Percentiles rank a stretch among this genome's conserved stretches.
These are phyloP conservation scores for Gentiana dahurica DNA, from an alignment of 257 asterid genomes.

Conservation along the genomic window DNA sequence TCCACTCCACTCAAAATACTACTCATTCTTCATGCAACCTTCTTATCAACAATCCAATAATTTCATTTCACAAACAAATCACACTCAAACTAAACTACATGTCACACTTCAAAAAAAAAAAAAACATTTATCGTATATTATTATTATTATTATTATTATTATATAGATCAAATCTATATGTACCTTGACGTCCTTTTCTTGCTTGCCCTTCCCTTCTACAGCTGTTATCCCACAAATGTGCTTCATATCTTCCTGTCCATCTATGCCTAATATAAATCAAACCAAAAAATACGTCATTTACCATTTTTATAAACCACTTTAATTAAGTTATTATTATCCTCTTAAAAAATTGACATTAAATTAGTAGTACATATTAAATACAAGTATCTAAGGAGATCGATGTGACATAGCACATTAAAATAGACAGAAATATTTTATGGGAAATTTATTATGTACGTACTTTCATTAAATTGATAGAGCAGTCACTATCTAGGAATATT, in stretches of 20 bases:
- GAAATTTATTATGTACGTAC: too few species aligned
- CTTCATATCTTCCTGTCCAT: conserved; percentile 99
- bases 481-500: too few species aligned
- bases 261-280: conserved; percentile 56
- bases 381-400: too few species aligned
- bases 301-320: too few species aligned
- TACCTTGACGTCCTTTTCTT: conserved; percentile 99
- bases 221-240: conserved; percentile 99
- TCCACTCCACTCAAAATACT: conserved; percentile 11
- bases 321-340: too few species aligned
- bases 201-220: conserved; percentile 99
- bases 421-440: too few species aligned
- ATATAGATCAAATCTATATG: background rate
- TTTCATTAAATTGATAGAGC: too few species aligned
- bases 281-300: background rate
- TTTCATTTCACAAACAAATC: too few species aligned
- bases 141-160: background rate
- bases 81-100: too few species aligned
- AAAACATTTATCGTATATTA: background rate
- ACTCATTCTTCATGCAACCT: conserved; percentile 20
- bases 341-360: too few species aligned
- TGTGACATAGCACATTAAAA: too few species aligned
- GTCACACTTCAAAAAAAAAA: background rate
- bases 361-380: too few species aligned
- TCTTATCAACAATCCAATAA: conserved; percentile 7